Base-by-base conservation (phyloP, 148 eudicot species). In the Mesembryanthemum crystallinum region DNA sequence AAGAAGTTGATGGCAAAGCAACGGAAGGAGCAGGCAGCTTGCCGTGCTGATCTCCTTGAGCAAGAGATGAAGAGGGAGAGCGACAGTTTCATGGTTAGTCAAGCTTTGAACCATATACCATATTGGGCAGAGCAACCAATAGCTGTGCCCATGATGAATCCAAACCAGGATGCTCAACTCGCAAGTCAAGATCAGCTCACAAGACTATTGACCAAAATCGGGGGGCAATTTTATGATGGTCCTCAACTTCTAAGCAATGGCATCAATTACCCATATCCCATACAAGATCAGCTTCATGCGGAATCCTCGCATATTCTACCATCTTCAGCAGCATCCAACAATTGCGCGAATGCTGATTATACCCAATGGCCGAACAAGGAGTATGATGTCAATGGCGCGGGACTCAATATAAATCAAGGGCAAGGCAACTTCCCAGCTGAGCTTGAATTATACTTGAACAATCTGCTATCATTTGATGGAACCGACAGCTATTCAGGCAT, bases 1-100 rank as follows among this genome's bases (percentile, higher is more conserved):
- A 89, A 85, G 76, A 89, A 85, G 80, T 79, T 89, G 20, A 77
- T 85, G 73, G 86, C 84, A 4, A 87, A 79, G 70, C 92, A 87
- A 71, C 74, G 90, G 23, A 89, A 83, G 72, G 89, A 88, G 25
- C 87, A 83, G 35, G 81, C 73, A 64, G 82, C 85, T 8, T 71
- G 77, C 4, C 76, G 75, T 8, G 71, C 71, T 25, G 39, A 51
- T 29, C 12, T 70, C 47, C 51, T 78, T 30, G 85, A 88, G 64
- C 89, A 85, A 73, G 89, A 82, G 78, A 78, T 81, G 61, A 84
- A 83, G 63, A 78, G 77, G 25, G 90, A 81, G 33, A 47, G 24
- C 45, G 81, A 80, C 8, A 61, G 51, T 75, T 83, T 65, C 49
- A 57, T 79, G 73, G 72, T 77, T 54, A 81, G 69, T 54, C 80